Percentiles rank a stretch among this genome's conserved stretches.
Evolutionary conservation across 805 yeast species (phyloP).

Genomic region (Pichia phayaonensis): DNA sequence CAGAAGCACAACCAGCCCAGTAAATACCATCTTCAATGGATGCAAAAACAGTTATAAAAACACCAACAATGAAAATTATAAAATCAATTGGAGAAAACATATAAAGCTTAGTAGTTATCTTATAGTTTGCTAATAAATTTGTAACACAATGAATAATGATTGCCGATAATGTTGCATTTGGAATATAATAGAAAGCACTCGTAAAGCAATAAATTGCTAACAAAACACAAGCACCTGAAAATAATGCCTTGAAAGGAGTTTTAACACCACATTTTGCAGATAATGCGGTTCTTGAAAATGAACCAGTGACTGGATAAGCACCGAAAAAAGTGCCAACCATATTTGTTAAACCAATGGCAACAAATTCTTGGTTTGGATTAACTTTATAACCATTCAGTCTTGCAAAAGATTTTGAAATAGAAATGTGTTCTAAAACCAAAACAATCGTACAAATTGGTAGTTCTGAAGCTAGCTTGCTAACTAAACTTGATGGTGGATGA

Average conservation of each 20-base stretch:
- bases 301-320: conserved; percentile 95
- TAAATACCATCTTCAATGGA: conserved; percentile 84
- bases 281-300: conserved; percentile 87
- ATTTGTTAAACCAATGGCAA: conserved; percentile 90
- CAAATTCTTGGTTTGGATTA: conserved; percentile 85
- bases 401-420: conserved; percentile 88
- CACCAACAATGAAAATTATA: conserved; percentile 62
- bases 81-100: conserved; percentile 65
- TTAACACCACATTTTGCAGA: conserved; percentile 91
- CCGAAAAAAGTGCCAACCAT: conserved; percentile 83
- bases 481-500: conserved; percentile 52
- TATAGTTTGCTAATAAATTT: conserved; percentile 68
- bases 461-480: conserved; percentile 58
- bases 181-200: conserved; percentile 76
- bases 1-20: conserved; percentile 83
- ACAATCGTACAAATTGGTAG: conserved; percentile 83
- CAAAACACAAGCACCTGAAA: conserved; percentile 81
- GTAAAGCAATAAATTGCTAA: conserved; percentile 81
- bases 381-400: conserved; percentile 84
- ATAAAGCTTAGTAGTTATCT: conserved; percentile 63
- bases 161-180: conserved; percentile 79
- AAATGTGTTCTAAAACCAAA: conserved; percentile 80
- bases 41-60: conserved; percentile 66
- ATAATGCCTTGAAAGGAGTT: conserved; percentile 91
- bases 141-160: conserved; percentile 92